Conservation (phyloP, 2,329 filamentous ascomycete genomes). For the Colletotrichum eleusines region DNA sequence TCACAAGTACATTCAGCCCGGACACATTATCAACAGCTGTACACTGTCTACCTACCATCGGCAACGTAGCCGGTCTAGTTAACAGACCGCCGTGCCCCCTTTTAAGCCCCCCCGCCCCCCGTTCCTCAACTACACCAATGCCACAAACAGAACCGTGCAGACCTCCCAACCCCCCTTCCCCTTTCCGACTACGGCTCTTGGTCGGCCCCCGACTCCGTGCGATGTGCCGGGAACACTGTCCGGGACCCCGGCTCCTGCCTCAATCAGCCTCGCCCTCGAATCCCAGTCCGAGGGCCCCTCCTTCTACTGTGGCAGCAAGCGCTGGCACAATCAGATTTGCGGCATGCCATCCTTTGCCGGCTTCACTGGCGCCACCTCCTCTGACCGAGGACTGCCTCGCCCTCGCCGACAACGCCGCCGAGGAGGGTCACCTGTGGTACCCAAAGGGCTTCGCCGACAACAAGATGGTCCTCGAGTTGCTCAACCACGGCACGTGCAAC, state of each 20-base stretch:
- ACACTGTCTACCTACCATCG: not conserved
- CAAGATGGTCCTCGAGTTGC: constrained; percentile 16
- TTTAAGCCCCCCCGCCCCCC: not conserved
- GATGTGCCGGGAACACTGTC: too few relatives aligned
- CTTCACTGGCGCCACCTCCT: constrained; percentile 18
- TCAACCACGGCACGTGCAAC: constrained; percentile 11
- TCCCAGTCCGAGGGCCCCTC: not conserved
- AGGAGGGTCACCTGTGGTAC: not conserved
- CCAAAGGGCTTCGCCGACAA: constrained; percentile 22
- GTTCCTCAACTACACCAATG: constrained; percentile 15
- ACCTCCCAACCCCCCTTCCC: not conserved
- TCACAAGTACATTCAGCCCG: not conserved
- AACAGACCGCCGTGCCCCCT: not conserved
- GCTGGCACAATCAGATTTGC: constrained; percentile 1
- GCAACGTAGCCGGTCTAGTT: not conserved
- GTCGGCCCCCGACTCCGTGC: not conserved
- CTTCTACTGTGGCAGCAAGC: constrained; percentile 8
- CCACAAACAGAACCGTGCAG: constrained; percentile 6
- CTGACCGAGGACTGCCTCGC: constrained; percentile 9
- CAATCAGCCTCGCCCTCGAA: not conserved
- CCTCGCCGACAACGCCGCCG: constrained; percentile 12
- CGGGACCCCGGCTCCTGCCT: not conserved
- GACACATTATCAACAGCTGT: too few relatives aligned
- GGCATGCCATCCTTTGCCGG: constrained; percentile 18
- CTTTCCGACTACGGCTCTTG: not conserved